Conservation (phyloP, 495 filamentous ascomycete genomes). For the Tuber umbilicatum region DNA sequence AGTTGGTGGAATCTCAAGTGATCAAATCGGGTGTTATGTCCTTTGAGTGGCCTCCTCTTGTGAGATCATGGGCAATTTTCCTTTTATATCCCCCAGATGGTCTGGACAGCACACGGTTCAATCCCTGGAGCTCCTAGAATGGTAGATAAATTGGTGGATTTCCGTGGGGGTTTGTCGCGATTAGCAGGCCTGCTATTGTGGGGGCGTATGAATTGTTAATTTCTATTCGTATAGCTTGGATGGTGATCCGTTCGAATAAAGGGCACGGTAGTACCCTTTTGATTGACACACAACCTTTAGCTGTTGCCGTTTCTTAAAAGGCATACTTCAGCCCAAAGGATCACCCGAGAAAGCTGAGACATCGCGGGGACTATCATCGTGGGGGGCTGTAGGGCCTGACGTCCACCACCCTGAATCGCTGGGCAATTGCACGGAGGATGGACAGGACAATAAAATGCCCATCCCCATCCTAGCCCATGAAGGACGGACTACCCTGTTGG, state of each 20-base stretch:
- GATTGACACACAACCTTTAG: no score
- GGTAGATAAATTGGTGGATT: not conserved
- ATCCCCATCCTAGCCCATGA: no score
- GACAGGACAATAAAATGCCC: no score
- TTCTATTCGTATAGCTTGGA: not conserved
- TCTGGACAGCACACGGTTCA: not conserved
- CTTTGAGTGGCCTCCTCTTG: not conserved
- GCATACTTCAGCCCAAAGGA: no score
- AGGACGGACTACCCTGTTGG: no score
- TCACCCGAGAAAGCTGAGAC: no score
- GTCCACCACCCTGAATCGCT: no score
- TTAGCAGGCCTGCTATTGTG: not conserved
- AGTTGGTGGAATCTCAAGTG: not conserved
- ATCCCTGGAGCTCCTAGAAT: not conserved
- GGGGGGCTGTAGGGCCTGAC: no score
- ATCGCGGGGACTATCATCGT: no score
- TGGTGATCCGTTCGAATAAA: not conserved
- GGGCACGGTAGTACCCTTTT: no score
- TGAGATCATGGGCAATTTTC: not conserved
- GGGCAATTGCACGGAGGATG: no score
- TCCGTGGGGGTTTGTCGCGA: not conserved
- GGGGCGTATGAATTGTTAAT: not conserved
- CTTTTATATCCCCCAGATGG: not conserved
- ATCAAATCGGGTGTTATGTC: not conserved
- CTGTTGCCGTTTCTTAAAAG: no score